phyloP scores from a whole-genome alignment of 805 yeast genomes.

The Myxozyma melibiosi region DNA sequence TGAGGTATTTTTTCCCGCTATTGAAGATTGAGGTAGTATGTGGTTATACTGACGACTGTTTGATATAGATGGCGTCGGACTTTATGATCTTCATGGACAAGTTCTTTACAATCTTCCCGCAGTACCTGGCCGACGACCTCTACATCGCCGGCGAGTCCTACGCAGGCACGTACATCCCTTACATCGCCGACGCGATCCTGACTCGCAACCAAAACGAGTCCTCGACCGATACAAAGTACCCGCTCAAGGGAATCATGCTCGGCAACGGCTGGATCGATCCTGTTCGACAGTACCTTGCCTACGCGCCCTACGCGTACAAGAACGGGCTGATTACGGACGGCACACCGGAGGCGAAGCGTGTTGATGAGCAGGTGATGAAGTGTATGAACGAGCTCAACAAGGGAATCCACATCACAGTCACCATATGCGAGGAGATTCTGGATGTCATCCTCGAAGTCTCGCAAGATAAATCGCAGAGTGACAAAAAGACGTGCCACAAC shows the following conservation, averaged over 20 bases:
- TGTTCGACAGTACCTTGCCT: constrained; percentile 76
- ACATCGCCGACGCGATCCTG: constrained; percentile 67
- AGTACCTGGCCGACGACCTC: constrained; percentile 62
- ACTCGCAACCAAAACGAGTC: constrained; percentile 47
- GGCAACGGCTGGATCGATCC: constrained; percentile 98
- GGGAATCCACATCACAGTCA: constrained; percentile 22
- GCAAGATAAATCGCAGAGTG: constrained; percentile 26
- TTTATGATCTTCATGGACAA: constrained; percentile 65
- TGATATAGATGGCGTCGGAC: constrained; percentile 60
- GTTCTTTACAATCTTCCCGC: constrained; percentile 73
- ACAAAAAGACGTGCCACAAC: constrained; percentile 63
- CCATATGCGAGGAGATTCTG: constrained; percentile 42
- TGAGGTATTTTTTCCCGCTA: constrained; percentile 25
- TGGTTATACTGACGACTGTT: constrained; percentile 16
- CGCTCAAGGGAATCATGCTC: constrained; percentile 66
- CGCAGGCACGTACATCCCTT: constrained; percentile 96
- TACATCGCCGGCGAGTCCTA: constrained; percentile 92
- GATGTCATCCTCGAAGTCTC: constrained; percentile 40
- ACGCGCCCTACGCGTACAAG: constrained; percentile 67
- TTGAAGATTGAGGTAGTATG: constrained; percentile 52
- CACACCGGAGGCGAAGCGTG: constrained; percentile 35
- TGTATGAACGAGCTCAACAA: constrained; percentile 35
- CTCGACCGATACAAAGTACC: constrained; percentile 17
- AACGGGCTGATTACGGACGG: constrained; percentile 54
- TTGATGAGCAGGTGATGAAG: constrained; percentile 26